phyloP scores from a whole-genome alignment of 768 basidiomycete species.

The Auriscalpium vulgare region DNA sequence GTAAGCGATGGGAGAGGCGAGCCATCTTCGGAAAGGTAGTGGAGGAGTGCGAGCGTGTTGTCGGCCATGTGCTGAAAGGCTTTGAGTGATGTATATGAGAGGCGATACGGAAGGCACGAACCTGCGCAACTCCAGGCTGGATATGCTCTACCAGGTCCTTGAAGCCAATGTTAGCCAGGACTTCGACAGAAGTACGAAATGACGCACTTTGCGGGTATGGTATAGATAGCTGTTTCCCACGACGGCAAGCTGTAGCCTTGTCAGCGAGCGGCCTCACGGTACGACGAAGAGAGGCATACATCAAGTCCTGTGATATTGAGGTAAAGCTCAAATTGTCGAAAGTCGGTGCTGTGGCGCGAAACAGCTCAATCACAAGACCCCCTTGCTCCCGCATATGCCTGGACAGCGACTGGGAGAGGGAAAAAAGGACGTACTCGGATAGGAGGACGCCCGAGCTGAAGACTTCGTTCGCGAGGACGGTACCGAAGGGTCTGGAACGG shows the following conservation, averaged over 20 bases:
- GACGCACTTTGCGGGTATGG: constrained; percentile 75
- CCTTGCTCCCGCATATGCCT: neutral
- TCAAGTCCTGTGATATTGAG: constrained; percentile 88
- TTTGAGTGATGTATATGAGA: neutral
- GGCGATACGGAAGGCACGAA: constrained; percentile 9
- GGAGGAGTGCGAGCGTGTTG: constrained; percentile 73
- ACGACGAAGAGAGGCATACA: constrained; percentile 34
- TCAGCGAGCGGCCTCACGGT: neutral
- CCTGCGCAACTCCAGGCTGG: constrained; percentile 64
- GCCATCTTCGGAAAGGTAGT: constrained; percentile 57
- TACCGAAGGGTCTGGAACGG: constrained; percentile 65
- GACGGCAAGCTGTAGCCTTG: constrained; percentile 62
- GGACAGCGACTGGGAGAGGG: neutral
- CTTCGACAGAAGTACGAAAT: neutral
- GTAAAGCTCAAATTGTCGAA: constrained; percentile 88
- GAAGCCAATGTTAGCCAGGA: neutral
- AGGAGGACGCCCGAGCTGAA: constrained; percentile 87
- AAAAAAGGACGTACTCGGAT: constrained; percentile 59
- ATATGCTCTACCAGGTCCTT: constrained; percentile 1
- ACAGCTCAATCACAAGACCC: neutral
- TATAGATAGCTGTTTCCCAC: constrained; percentile 91
- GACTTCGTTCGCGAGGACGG: constrained; percentile 84
- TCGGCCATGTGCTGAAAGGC: constrained; percentile 76
- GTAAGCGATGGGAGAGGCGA: constrained; percentile 67
- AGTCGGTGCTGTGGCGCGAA: constrained; percentile 66